Evolutionary conservation across 1,139 yeast species (phyloP).

Genomic region (Geotrichum klebahnii): DNA sequence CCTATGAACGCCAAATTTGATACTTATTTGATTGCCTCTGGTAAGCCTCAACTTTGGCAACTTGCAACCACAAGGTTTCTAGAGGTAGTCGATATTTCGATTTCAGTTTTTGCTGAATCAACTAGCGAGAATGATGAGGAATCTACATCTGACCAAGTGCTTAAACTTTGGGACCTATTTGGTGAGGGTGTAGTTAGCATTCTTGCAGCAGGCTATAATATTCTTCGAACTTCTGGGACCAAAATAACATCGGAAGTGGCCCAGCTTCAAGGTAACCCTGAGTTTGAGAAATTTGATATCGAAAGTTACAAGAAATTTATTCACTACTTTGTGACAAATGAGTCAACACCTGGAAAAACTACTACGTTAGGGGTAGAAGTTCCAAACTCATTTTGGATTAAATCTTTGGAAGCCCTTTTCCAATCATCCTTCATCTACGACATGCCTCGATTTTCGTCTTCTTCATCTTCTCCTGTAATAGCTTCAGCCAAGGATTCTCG

Average conservation of each 20-base stretch:
- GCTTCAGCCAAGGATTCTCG: constrained; percentile 1
- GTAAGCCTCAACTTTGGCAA: constrained; percentile 35
- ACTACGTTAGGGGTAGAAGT: background rate
- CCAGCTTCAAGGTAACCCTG: constrained; percentile 13
- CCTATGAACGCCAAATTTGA: constrained; percentile 30
- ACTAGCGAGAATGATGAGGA: constrained; percentile 26
- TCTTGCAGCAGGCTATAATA: constrained; percentile 29
- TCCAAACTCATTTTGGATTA: constrained; percentile 16
- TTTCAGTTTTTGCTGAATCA: constrained; percentile 5
- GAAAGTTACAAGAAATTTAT: constrained; percentile 47
- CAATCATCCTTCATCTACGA: constrained; percentile 18
- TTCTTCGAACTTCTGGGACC: constrained; percentile 1
- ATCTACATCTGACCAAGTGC: constrained; percentile 28
- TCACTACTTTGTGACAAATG: constrained; percentile 34
- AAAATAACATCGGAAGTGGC: constrained; percentile 30
- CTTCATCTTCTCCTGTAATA: constrained; percentile 16
- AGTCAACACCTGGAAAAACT: background rate
- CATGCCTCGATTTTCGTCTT: constrained; percentile 15
- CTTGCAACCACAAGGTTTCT: constrained; percentile 32
- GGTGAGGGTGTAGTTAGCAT: constrained; percentile 46
- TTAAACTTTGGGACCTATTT: constrained; percentile 43
- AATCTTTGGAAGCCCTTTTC: constrained; percentile 14
- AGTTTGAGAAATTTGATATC: constrained; percentile 50
- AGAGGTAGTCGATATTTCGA: constrained; percentile 24
- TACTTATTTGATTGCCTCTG: constrained; percentile 19